Evolutionary conservation across 2,329 filamentous ascomycete genomes (phyloP).

Genomic region (Ascocoryne sarcoides): DNA sequence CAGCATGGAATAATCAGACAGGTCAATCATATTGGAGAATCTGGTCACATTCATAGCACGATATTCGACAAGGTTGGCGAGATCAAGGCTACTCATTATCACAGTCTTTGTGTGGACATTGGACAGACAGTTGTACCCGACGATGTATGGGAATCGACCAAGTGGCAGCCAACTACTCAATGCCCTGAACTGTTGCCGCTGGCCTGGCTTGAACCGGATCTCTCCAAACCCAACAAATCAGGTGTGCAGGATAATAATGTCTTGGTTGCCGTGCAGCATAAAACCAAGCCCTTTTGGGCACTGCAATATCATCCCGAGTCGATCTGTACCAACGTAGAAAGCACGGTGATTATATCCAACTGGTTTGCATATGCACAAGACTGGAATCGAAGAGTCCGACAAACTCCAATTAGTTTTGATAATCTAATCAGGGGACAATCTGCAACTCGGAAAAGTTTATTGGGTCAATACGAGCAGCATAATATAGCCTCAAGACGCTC

Average conservation of each 20-base stretch:
- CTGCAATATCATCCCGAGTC: slow-evolving; percentile 68
- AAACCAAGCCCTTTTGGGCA: slow-evolving; percentile 53
- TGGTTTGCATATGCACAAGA: slow-evolving; percentile 49
- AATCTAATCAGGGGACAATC: slow-evolving; percentile 14
- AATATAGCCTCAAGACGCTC: too few relatives aligned
- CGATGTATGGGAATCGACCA: slow-evolving; percentile 16
- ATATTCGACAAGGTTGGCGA: slow-evolving; percentile 25
- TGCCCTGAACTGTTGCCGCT: slow-evolving; percentile 25
- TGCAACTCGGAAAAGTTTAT: slow-evolving; percentile 21
- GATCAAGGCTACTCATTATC: slow-evolving; percentile 32
- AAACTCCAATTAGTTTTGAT: slow-evolving; percentile 3
- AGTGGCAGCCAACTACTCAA: slow-evolving; percentile 17
- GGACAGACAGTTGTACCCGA: slow-evolving; percentile 18
- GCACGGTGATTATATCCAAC: slow-evolving; percentile 44
- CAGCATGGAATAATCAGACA: slow-evolving; percentile 54
- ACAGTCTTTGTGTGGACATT: slow-evolving; percentile 31
- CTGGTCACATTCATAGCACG: background rate
- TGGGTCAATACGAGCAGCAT: slow-evolving; percentile 13
- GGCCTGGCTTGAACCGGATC: slow-evolving; percentile 27
- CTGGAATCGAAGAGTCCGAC: slow-evolving; percentile 33
- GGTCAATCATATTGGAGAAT: slow-evolving; percentile 39
- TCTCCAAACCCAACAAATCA: slow-evolving; percentile 16
- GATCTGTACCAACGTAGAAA: slow-evolving; percentile 52
- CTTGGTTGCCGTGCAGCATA: slow-evolving; percentile 53
- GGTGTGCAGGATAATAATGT: slow-evolving; percentile 31